Percentiles rank a stretch among this genome's conserved stretches.
Evolutionary conservation across 2,329 filamentous ascomycete genomes (phyloP).

Genomic region (Colletotrichum sp.): DNA sequence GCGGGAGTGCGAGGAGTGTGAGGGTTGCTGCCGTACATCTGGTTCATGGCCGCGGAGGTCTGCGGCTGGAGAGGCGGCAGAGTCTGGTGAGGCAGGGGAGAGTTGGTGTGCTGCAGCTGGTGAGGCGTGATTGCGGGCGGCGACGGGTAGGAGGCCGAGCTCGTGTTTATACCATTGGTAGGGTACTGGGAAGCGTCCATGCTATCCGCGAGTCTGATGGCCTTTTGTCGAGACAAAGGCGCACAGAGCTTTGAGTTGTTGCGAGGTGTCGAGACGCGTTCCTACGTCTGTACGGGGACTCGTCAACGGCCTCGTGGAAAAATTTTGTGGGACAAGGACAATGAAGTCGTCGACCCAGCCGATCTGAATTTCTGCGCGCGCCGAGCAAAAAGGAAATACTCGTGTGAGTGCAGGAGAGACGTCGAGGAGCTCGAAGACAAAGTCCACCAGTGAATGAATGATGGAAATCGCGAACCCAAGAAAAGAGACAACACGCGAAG

Average conservation of each 20-base stretch:
- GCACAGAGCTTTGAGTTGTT: constrained; percentile 14
- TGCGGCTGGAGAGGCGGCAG: constrained; percentile 60
- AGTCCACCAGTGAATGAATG: constrained; percentile 16
- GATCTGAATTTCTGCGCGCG: neutral
- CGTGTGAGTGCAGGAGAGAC: neutral
- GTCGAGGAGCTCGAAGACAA: neutral
- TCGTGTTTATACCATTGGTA: constrained; percentile 62
- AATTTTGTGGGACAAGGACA: constrained; percentile 21
- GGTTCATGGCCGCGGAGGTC: constrained; percentile 51
- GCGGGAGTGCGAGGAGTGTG: constrained; percentile 67
- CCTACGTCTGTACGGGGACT: constrained; percentile 19
- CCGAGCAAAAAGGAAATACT: constrained; percentile 1
- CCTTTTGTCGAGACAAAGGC: constrained; percentile 23
- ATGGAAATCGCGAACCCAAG: constrained; percentile 21
- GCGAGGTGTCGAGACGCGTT: constrained; percentile 20
- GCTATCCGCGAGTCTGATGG: constrained; percentile 32
- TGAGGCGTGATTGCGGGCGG: constrained; percentile 57
- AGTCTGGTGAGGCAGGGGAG: constrained; percentile 57
- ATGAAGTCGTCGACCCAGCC: constrained; percentile 10
- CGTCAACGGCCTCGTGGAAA: constrained; percentile 13
- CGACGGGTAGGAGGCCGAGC: constrained; percentile 55
- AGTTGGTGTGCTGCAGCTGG: constrained; percentile 50
- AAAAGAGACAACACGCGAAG: constrained; percentile 16
- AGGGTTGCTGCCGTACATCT: constrained; percentile 63
- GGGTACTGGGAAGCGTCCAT: constrained; percentile 62